Evolutionary conservation across 495 filamentous ascomycete species (phyloP).

Genomic region (Penicillium verhagenii): DNA sequence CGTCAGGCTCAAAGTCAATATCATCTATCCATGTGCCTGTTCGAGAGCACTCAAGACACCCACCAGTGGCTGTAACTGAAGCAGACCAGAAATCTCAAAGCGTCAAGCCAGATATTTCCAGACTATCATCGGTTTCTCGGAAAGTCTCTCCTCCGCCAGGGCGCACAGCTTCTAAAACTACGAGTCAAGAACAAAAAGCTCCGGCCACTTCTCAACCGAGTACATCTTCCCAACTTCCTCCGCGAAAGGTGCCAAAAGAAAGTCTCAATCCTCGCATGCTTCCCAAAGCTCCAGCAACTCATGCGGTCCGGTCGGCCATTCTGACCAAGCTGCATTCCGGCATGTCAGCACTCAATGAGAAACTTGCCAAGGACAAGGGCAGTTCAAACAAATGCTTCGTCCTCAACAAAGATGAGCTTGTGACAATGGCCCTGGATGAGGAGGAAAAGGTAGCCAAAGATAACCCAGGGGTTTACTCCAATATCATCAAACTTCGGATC

Average conservation of each 20-base stretch:
- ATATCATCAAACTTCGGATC: conserved; percentile 78
- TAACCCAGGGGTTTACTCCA: conserved; percentile 68
- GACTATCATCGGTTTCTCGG: conserved; percentile 26
- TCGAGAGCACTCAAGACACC: neutral
- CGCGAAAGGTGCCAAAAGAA: conserved; percentile 43
- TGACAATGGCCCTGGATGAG: conserved; percentile 76
- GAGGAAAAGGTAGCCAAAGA: conserved; percentile 75
- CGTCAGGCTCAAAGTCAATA: neutral
- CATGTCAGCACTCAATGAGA: conserved; percentile 66
- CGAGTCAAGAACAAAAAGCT: neutral
- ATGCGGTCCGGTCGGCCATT: conserved; percentile 64
- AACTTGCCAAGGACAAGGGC: conserved; percentile 49
- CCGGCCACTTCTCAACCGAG: neutral
- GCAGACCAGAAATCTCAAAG: neutral
- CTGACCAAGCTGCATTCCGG: conserved; percentile 73
- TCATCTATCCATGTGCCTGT: neutral
- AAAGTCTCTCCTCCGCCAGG: conserved; percentile 38
- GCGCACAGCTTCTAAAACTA: neutral
- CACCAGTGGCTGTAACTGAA: neutral
- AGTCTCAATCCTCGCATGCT: conserved; percentile 80
- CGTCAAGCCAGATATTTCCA: neutral
- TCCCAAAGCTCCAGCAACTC: conserved; percentile 64
- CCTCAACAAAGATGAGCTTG: conserved; percentile 66
- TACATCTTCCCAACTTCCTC: conserved; percentile 19
- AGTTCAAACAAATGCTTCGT: conserved; percentile 56